Percentiles rank a stretch among this genome's conserved stretches.
phyloP scores from a whole-genome alignment of 1,284 basidiomycete genomes.

The Irpex sp. region DNA sequence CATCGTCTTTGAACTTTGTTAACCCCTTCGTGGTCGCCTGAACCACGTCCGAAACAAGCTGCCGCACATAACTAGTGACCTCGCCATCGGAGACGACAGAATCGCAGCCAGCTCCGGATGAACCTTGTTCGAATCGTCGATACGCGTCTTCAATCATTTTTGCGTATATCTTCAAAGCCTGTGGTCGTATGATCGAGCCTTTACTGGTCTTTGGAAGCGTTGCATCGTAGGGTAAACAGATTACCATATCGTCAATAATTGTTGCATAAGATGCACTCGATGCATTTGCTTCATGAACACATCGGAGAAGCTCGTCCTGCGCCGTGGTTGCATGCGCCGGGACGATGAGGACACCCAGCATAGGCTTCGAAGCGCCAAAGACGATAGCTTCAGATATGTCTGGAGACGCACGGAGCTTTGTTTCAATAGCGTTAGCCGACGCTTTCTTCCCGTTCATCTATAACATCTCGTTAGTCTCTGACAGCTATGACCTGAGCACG shows the following conservation, averaged over 20 bases:
- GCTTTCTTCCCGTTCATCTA: constrained; percentile 12
- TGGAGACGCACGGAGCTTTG: constrained; percentile 8
- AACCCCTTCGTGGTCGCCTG: too few relatives aligned
- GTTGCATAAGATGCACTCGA: constrained; percentile 4
- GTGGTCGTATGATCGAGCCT: constrained; percentile 9
- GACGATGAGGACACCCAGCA: constrained; percentile 7
- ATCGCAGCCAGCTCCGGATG: not conserved
- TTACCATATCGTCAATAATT: constrained; percentile 5
- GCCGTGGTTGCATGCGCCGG: not conserved
- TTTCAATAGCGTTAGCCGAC: constrained; percentile 11
- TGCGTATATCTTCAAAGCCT: constrained; percentile 6
- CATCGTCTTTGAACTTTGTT: not conserved
- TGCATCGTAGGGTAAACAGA: not conserved
- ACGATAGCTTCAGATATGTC: constrained; percentile 10
- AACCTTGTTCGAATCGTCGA: constrained; percentile 4
- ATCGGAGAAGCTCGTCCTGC: not conserved
- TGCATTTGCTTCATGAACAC: constrained; percentile 3
- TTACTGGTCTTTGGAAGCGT: constrained; percentile 12
- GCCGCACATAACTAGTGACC: not conserved
- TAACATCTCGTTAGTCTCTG: not conserved
- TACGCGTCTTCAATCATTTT: constrained; percentile 6
- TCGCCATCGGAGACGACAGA: not conserved
- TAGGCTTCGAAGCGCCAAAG: constrained; percentile 7
- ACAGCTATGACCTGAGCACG: not conserved
- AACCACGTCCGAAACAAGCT: not conserved